Conservation (phyloP, 2,329 filamentous ascomycete genomes). For the Seiridium cupressi region DNA sequence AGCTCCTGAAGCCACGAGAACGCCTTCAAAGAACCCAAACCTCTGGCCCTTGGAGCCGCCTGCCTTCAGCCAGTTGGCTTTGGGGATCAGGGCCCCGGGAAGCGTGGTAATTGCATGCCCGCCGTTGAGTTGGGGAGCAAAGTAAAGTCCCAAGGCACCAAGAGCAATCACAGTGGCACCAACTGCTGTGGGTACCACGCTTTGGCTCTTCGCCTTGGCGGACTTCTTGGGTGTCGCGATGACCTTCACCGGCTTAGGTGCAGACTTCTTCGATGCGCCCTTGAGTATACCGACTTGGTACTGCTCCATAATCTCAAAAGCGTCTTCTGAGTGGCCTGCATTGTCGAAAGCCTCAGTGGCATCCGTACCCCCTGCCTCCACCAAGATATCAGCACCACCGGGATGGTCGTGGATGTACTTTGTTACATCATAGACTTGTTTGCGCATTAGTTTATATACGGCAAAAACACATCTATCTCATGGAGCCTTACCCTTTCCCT, state of each 20-base stretch:
- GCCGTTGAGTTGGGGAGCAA: constrained; percentile 12
- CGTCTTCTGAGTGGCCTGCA: constrained; percentile 74
- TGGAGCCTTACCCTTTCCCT: constrained; percentile 45
- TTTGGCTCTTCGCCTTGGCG: constrained; percentile 2
- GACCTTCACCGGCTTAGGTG: constrained; percentile 21
- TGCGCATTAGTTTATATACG: background rate
- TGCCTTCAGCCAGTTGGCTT: background rate
- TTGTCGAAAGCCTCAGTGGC: constrained; percentile 80
- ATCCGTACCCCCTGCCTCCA: constrained; percentile 76
- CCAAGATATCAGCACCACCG: constrained; percentile 74
- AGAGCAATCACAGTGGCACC: constrained; percentile 14
- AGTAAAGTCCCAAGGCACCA: constrained; percentile 16
- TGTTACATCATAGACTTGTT: constrained; percentile 56
- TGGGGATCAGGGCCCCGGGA: background rate
- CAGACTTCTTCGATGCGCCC: constrained; percentile 20
- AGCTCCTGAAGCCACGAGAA: constrained; percentile 32
- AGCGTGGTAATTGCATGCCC: constrained; percentile 5
- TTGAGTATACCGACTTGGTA: constrained; percentile 36
- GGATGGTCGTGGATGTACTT: constrained; percentile 60
- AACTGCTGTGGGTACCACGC: constrained; percentile 3
- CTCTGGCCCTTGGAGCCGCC: constrained; percentile 14
- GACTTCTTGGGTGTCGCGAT: constrained; percentile 13
- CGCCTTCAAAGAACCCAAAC: constrained; percentile 34
- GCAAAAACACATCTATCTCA: background rate
- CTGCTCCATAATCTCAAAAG: constrained; percentile 38